Conservation (phyloP, 306 rosid genomes). For the Albizia julibrissin region DNA sequence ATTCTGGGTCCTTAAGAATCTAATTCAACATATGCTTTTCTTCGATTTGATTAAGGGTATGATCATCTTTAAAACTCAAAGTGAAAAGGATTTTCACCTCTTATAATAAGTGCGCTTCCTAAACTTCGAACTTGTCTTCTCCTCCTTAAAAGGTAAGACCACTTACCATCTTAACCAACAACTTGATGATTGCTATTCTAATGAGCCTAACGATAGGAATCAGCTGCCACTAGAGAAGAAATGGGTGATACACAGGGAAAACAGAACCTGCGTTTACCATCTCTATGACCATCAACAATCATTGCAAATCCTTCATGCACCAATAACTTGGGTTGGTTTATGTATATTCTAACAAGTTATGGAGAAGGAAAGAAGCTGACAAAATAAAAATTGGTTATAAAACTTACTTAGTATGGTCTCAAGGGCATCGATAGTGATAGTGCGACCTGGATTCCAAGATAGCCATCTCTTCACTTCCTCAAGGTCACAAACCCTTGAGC, state of each 20-base stretch:
- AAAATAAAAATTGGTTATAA: neutral
- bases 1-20: slow-evolving; percentile 30
- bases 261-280: slow-evolving; percentile 79
- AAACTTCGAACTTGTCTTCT: no score
- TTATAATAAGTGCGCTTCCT: no score
- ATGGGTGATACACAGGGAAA: slow-evolving; percentile 89
- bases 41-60: no score
- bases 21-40: slow-evolving; percentile 19
- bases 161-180: no score
- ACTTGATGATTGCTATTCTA: neutral
- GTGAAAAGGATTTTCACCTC: no score
- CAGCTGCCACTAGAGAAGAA: slow-evolving; percentile 54
- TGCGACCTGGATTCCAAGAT: slow-evolving; percentile 88
- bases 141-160: no score
- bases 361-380: neutral
- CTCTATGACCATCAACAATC: slow-evolving; percentile 96
- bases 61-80: no score
- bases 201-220: slow-evolving; percentile 35
- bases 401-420: slow-evolving; percentile 82
- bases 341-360: neutral
- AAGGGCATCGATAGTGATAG: slow-evolving; percentile 80
- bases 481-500: slow-evolving; percentile 86
- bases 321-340: slow-evolving; percentile 25
- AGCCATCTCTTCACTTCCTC: slow-evolving; percentile 76
- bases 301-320: slow-evolving; percentile 96